These are phyloP conservation scores for Pachyrhizus erosus DNA, from an alignment of 306 rosid species.

Conservation along the genomic window DNA sequence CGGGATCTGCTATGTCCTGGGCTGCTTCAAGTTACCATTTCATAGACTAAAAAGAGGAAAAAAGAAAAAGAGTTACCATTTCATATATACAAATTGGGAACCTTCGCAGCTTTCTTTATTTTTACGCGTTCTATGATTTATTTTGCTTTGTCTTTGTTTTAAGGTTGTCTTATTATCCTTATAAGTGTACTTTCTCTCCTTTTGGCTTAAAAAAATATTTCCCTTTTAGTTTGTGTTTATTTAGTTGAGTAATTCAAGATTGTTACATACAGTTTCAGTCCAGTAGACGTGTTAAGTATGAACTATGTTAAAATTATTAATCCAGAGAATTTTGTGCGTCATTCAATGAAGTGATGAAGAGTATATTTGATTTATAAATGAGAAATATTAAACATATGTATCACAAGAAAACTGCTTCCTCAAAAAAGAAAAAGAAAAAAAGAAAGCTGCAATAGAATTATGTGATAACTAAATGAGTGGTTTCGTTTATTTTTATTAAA, in stretches of 20 bases:
- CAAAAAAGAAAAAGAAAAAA: too few relatives aligned
- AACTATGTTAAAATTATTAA: neutral
- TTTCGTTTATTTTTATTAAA: neutral
- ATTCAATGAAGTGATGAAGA: neutral
- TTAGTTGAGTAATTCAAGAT: neutral
- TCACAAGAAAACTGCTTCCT: neutral
- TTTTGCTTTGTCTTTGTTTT: neutral
- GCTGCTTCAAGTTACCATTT: neutral
- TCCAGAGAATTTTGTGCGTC: neutral
- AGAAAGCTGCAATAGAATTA: neutral
- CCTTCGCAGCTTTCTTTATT: neutral
- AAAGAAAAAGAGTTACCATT: neutral
- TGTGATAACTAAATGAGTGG: neutral
- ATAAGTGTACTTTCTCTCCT: neutral
- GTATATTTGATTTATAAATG: neutral
- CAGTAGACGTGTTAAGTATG: too few relatives aligned
- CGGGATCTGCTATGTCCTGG: too few relatives aligned
- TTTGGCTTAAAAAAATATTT: neutral
- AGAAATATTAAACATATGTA: neutral
- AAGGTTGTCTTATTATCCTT: neutral
- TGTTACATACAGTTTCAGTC: neutral
- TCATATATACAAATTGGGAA: neutral
- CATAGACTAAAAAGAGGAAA: neutral
- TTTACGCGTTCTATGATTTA: neutral
- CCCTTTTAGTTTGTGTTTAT: neutral